phyloP scores from a whole-genome alignment of 768 basidiomycete genomes.

The Psilocybe azurescens region DNA sequence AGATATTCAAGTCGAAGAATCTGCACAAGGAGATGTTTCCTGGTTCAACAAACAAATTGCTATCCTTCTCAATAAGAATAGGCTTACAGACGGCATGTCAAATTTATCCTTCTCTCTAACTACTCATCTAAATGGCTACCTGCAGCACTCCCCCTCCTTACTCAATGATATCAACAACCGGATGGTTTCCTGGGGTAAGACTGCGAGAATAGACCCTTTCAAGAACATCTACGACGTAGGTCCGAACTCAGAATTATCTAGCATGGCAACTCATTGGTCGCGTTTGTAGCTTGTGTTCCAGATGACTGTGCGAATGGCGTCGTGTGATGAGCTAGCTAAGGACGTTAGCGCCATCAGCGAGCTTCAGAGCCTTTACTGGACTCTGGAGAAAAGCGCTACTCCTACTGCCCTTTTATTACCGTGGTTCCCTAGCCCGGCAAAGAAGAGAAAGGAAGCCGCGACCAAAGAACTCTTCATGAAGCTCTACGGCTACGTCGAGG shows the following conservation, averaged over 20 bases:
- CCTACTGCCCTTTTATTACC: constrained; percentile 37
- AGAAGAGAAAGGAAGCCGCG: constrained; percentile 33
- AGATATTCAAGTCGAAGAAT: constrained; percentile 28
- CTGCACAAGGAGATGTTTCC: constrained; percentile 18
- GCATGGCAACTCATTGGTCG: background rate
- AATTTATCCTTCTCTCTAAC: background rate
- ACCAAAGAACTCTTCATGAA: constrained; percentile 35
- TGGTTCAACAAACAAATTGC: constrained; percentile 30
- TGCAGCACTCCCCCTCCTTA: constrained; percentile 31
- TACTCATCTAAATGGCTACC: background rate
- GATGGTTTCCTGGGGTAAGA: constrained; percentile 33
- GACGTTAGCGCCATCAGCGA: constrained; percentile 26
- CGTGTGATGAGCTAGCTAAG: constrained; percentile 38
- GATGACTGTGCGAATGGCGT: constrained; percentile 41
- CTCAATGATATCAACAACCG: constrained; percentile 33
- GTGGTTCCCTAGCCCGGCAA: constrained; percentile 40
- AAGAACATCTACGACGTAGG: constrained; percentile 36
- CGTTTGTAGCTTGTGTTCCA: constrained; percentile 38
- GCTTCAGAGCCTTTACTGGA: constrained; percentile 32
- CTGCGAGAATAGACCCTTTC: constrained; percentile 36
- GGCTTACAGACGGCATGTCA: constrained; percentile 22
- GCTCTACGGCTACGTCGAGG: constrained; percentile 33
- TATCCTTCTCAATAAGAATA: constrained; percentile 24
- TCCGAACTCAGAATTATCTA: no score
- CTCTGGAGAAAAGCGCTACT: constrained; percentile 41